Conservation (phyloP, 228 moss, liverwort and hornwort genomes). For the Sphagnum fallax region DNA sequence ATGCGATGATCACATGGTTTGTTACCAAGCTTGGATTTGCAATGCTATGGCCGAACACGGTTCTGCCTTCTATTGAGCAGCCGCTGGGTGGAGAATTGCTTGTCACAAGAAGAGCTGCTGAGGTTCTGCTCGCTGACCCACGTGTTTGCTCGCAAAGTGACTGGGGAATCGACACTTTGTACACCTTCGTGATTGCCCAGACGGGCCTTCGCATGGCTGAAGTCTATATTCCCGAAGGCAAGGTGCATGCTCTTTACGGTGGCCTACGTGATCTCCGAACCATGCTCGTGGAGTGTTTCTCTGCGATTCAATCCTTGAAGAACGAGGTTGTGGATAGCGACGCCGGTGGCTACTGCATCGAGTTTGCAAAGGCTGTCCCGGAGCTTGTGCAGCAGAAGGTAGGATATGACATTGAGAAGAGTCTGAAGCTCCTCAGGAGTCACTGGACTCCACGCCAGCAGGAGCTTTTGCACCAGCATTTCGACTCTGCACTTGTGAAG, state of each 20-base stretch:
- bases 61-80: constrained; percentile 30
- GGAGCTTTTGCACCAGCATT: constrained; percentile 35
- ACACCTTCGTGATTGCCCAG: constrained; percentile 31
- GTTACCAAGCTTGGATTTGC: constrained; percentile 39
- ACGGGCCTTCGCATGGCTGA: constrained; percentile 25
- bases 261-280: constrained; percentile 29
- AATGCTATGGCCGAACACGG: constrained; percentile 30
- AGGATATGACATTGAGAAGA: constrained; percentile 39
- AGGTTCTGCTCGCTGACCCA: constrained; percentile 17
- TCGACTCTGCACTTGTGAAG: constrained; percentile 32
- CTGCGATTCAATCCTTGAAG: constrained; percentile 24
- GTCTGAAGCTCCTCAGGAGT: constrained; percentile 18
- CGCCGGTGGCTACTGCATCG: constrained; percentile 22
- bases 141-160: constrained; percentile 42
- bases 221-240: constrained; percentile 40
- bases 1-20: constrained; percentile 51
- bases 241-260: constrained; percentile 38
- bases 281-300: constrained; percentile 40
- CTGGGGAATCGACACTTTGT: constrained; percentile 41
- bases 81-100: constrained; percentile 40
- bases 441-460: constrained; percentile 28
- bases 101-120: constrained; percentile 20
- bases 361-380: constrained; percentile 24
- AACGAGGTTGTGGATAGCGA: constrained; percentile 9
- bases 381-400: constrained; percentile 34